Conservation (phyloP, 83 land plant species). For the Thuja plicata region DNA sequence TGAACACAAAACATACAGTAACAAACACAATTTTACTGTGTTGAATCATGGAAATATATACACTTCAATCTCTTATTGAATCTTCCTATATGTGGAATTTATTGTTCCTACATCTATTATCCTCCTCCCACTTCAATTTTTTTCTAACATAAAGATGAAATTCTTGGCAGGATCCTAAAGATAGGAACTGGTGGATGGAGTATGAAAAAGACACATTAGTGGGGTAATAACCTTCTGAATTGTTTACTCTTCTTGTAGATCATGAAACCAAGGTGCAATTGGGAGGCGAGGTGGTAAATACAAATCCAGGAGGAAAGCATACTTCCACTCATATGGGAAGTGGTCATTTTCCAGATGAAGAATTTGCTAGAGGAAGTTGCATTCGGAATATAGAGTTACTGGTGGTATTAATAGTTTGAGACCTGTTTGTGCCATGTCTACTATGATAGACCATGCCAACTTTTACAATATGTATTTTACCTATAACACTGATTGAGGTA, state of each 20-base stretch:
- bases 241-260: slow-evolving; percentile 42
- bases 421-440: no score
- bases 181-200: slow-evolving; percentile 68
- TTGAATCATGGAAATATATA: no score
- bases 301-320: slow-evolving; percentile 33
- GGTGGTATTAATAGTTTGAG: no score
- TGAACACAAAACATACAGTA: no score
- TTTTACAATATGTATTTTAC: no score
- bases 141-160: background rate
- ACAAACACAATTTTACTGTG: no score
- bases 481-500: no score
- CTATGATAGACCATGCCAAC: no score
- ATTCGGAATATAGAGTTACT: slow-evolving; percentile 44
- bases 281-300: slow-evolving; percentile 67
- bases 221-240: slow-evolving; percentile 60
- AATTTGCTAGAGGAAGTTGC: slow-evolving; percentile 46
- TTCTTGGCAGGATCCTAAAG: slow-evolving; percentile 45
- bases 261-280: slow-evolving; percentile 51
- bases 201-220: slow-evolving; percentile 31
- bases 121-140: no score
- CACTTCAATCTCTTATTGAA: background rate
- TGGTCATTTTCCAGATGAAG: slow-evolving; percentile 52
- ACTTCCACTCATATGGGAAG: slow-evolving; percentile 65
- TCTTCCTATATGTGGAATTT: background rate
- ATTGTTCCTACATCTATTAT: background rate